Percentiles rank a stretch among this genome's conserved stretches.
These are phyloP conservation scores for Platismatia glauca DNA, from an alignment of 495 filamentous ascomycete species.

Conservation along the genomic window DNA sequence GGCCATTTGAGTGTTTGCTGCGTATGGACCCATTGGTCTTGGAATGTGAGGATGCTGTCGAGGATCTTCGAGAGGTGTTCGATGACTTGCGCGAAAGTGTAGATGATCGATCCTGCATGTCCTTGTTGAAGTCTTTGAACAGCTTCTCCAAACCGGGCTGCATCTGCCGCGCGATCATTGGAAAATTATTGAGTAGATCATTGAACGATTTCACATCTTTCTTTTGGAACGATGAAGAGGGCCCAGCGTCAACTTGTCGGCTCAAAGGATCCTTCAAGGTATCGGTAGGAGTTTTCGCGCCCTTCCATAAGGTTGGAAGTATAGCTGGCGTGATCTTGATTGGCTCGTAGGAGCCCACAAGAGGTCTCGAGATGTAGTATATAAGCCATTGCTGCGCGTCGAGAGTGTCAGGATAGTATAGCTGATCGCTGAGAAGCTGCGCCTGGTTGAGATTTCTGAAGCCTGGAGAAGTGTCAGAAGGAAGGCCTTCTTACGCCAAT, in stretches of 20 bases:
- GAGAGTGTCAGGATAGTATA: slow-evolving; percentile 78
- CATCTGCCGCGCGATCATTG: slow-evolving; percentile 96
- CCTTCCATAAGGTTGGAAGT: slow-evolving; percentile 37
- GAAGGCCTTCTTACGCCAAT: not conserved
- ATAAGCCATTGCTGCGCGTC: slow-evolving; percentile 89
- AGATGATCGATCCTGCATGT: slow-evolving; percentile 77
- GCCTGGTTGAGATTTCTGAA: slow-evolving; percentile 89
- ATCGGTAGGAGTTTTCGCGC: slow-evolving; percentile 27
- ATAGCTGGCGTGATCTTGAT: slow-evolving; percentile 55
- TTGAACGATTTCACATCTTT: slow-evolving; percentile 87
- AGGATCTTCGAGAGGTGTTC: slow-evolving; percentile 24
- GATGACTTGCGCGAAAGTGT: slow-evolving; percentile 55
- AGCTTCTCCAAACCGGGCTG: slow-evolving; percentile 82
- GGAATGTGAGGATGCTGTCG: slow-evolving; percentile 18
- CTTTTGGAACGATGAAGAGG: slow-evolving; percentile 48
- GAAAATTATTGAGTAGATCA: slow-evolving; percentile 84
- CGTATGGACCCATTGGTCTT: slow-evolving; percentile 23
- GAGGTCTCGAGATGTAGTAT: slow-evolving; percentile 91
- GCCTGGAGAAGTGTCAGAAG: slow-evolving; percentile 41
- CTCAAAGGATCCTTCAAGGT: slow-evolving; percentile 32
- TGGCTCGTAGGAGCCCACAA: slow-evolving; percentile 75
- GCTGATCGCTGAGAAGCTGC: slow-evolving; percentile 71
- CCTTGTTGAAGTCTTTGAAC: slow-evolving; percentile 78
- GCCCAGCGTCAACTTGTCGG: slow-evolving; percentile 9
- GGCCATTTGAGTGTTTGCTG: slow-evolving; percentile 24